Evolutionary conservation across 331 rosid genomes (phyloP).

Genomic region (Stylosanthes scabra): DNA sequence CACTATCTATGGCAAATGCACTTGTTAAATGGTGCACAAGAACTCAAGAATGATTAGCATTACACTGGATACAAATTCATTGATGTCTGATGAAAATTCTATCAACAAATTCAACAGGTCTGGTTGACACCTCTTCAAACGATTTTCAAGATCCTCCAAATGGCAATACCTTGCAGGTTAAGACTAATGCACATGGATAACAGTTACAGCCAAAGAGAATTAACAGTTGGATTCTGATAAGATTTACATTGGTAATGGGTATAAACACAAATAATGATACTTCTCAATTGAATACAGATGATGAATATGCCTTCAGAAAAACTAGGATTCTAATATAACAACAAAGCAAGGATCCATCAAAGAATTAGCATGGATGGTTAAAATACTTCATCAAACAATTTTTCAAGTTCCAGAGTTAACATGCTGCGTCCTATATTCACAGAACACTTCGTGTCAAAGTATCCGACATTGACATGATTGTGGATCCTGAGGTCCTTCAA

Average conservation of each 20-base stretch:
- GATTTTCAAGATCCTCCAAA: background rate
- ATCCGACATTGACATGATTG: constrained; percentile 73
- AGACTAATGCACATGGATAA: constrained; percentile 15
- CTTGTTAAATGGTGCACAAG: constrained; percentile 1
- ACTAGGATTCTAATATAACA: background rate
- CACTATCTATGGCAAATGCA: background rate
- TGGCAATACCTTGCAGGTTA: constrained; percentile 1
- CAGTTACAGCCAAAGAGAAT: background rate
- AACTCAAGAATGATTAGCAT: constrained; percentile 13
- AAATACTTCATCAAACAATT: constrained; percentile 32
- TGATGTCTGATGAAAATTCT: background rate
- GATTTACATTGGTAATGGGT: background rate
- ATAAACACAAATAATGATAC: constrained; percentile 34
- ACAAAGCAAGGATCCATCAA: constrained; percentile 1
- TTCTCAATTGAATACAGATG: constrained; percentile 37
- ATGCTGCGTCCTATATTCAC: constrained; percentile 19
- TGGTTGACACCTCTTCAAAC: constrained; percentile 6
- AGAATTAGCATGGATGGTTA: constrained; percentile 15
- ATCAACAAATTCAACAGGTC: constrained; percentile 10
- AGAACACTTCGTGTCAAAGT: constrained; percentile 56
- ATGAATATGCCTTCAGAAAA: constrained; percentile 26
- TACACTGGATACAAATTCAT: constrained; percentile 4
- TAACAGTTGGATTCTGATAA: constrained; percentile 17
- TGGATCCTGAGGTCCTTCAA: constrained; percentile 78
- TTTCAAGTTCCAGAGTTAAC: constrained; percentile 30